Evolutionary conservation across 257 asterid genomes (phyloP).

Genomic region (Thymus mandschuricus): DNA sequence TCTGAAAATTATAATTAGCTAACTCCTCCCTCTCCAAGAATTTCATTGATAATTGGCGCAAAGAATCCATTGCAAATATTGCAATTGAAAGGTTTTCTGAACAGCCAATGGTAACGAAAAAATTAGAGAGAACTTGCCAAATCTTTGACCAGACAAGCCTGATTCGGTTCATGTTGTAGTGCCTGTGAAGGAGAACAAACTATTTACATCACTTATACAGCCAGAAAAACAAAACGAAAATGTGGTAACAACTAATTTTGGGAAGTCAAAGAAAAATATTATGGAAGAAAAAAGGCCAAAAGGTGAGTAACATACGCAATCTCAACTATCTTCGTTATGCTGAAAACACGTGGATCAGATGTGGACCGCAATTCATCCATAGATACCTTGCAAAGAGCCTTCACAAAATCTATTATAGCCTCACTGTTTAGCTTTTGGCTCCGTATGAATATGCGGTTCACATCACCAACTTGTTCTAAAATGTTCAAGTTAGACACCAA

Average conservation of each 20-base stretch:
- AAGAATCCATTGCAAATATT: constrained; percentile 95
- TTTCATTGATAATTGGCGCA: constrained; percentile 96
- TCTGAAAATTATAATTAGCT: constrained; percentile 98
- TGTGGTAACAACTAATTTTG: neutral
- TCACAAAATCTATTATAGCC: constrained; percentile 98
- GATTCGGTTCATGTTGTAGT: constrained; percentile 95
- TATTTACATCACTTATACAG: constrained; percentile 15
- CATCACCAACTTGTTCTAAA: constrained; percentile 98
- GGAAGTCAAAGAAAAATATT: constrained; percentile 3
- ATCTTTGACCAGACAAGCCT: constrained; percentile 98
- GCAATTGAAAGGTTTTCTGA: constrained; percentile 96
- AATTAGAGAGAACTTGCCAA: constrained; percentile 91
- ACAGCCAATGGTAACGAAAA: constrained; percentile 93
- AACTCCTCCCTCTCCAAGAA: constrained; percentile 97
- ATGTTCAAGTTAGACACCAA: constrained; percentile 87
- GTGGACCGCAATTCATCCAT: constrained; percentile 93
- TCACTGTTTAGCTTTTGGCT: constrained; percentile 97
- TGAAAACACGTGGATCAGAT: constrained; percentile 96
- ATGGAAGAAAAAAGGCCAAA: constrained; percentile 15
- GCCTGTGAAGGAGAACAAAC: constrained; percentile 61
- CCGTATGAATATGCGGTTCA: constrained; percentile 77
- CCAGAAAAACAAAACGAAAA: constrained; percentile 22
- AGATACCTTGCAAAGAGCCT: constrained; percentile 97
- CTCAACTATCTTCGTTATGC: constrained; percentile 98
- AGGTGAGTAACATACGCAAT: constrained; percentile 72